Evolutionary conservation across 2,329 filamentous ascomycete genomes (phyloP), one percentile per base, ranked within the genome.

Genomic region (Pseudogymnoascus sp.): DNA sequence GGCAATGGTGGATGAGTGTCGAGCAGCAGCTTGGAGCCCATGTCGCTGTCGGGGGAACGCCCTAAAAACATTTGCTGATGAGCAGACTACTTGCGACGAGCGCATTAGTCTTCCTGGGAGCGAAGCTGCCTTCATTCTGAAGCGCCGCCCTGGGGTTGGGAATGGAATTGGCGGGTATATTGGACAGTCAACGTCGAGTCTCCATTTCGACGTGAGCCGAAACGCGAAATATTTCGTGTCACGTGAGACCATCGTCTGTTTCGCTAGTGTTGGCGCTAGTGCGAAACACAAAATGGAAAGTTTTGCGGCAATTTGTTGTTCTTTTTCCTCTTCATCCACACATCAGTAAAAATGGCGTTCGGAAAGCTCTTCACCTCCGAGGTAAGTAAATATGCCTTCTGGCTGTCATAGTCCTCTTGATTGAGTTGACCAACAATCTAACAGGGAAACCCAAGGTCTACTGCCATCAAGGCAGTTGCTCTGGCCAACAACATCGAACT

Each of bases 401-500:
- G 60, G 65, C 63, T 64, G 66, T 64, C 68, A 65, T 63, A 65
- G 66, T 61, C 62, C 66, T 6, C 65, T 57, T 37, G 63, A 61
- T 53, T 53, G 47, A 53, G 47, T 53, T 28, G 58, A 50, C 67
- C 64, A 57, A 66, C 62, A 64, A 66, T 61, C 59, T 60, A 69
- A 63, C 74, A 97, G 92, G 84, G 83, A 75, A 96, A 97, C 85
- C 82, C 89, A 78, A 92, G 93, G 82, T 89, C 88, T 77, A 89
- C 88, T 73, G 87, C 87, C 76, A 89, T 96, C 78, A 85, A 88
- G 76, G 92, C 90, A 71, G 90, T 97, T 74, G 94, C 94, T 72
- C 97, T 99, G 88, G 91, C 91, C 81, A 97, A 97, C 80, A 87
- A 89, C 76, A 85, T 99, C 75, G 91, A 97, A 68, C 77, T 99